These are phyloP conservation scores for Mariannaea elegans DNA, from an alignment of 2,329 filamentous ascomycete species.

Conservation along the genomic window DNA sequence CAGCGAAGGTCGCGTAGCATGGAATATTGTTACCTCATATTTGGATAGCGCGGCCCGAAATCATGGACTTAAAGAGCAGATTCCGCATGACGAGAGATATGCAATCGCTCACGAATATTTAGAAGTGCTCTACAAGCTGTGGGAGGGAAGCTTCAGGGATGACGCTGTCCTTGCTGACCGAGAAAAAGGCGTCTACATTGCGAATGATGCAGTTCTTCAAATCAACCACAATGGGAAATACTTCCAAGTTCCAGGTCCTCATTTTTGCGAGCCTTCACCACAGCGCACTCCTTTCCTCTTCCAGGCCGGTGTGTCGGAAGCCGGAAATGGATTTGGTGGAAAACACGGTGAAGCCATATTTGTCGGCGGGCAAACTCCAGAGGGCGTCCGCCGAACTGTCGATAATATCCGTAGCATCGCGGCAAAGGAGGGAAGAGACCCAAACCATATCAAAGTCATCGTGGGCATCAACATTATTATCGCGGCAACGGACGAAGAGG, in stretches of 20 bases:
- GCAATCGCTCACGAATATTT: slow-evolving; percentile 24
- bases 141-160: slow-evolving; percentile 23
- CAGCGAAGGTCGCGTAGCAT: slow-evolving; percentile 48
- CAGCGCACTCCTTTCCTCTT: slow-evolving; percentile 24
- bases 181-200: slow-evolving; percentile 39
- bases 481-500: slow-evolving; percentile 16
- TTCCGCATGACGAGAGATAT: slow-evolving; percentile 42
- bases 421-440: slow-evolving; percentile 12
- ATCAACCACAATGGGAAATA: slow-evolving; percentile 40
- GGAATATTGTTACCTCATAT: slow-evolving; percentile 61
- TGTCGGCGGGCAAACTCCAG: slow-evolving; percentile 15
- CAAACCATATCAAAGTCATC: slow-evolving; percentile 20
- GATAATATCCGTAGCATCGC: slow-evolving; percentile 17
- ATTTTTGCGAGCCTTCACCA: slow-evolving; percentile 10
- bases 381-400: slow-evolving; percentile 12
- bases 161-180: slow-evolving; percentile 18
- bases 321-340: slow-evolving; percentile 21
- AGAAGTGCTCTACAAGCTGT: slow-evolving; percentile 22
- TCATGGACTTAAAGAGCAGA: slow-evolving; percentile 44
- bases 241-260: slow-evolving; percentile 13
- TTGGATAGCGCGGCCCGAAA: slow-evolving; percentile 14
- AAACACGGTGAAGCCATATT: slow-evolving; percentile 27
- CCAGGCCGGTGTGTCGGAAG: slow-evolving; percentile 18
- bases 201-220: slow-evolving; percentile 45
- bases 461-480: slow-evolving; percentile 23